Conservation (phyloP, 306 rosid species). For the Cicer cuneatum region DNA sequence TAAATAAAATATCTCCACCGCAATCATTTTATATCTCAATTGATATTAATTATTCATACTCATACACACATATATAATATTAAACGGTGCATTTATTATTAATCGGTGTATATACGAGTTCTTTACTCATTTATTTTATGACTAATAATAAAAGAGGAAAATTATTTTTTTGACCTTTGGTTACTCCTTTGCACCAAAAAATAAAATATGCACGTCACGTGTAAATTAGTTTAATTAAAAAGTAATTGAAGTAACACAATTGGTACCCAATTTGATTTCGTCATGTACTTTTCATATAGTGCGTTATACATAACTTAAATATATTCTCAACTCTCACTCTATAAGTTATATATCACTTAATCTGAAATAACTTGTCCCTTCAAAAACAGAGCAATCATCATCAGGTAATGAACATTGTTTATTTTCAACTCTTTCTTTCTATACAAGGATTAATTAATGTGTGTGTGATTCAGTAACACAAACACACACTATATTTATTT, state of each 20-base stretch:
- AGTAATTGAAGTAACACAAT: not conserved
- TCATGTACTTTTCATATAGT: conserved; percentile 23
- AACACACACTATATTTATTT: not conserved
- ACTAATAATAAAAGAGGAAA: too few species aligned
- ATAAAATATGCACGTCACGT: too few species aligned
- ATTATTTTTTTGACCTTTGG: too few species aligned
- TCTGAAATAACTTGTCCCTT: not conserved
- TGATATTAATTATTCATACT: too few species aligned
- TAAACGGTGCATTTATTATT: too few species aligned
- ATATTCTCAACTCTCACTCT: not conserved
- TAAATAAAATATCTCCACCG: too few species aligned
- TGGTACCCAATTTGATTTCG: conserved; percentile 17
- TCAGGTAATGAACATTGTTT: not conserved
- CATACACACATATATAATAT: too few species aligned
- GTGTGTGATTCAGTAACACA: not conserved
- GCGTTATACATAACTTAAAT: not conserved
- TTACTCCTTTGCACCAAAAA: too few species aligned
- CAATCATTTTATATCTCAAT: too few species aligned
- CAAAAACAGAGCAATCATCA: not conserved
- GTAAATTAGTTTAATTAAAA: not conserved
- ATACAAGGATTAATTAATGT: not conserved
- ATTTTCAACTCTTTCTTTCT: not conserved
- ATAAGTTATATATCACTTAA: not conserved
- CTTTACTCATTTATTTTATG: too few species aligned
- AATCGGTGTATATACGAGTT: too few species aligned